Base-by-base conservation (phyloP, 257 asterid genomes). In the Scutellaria galericulata region DNA sequence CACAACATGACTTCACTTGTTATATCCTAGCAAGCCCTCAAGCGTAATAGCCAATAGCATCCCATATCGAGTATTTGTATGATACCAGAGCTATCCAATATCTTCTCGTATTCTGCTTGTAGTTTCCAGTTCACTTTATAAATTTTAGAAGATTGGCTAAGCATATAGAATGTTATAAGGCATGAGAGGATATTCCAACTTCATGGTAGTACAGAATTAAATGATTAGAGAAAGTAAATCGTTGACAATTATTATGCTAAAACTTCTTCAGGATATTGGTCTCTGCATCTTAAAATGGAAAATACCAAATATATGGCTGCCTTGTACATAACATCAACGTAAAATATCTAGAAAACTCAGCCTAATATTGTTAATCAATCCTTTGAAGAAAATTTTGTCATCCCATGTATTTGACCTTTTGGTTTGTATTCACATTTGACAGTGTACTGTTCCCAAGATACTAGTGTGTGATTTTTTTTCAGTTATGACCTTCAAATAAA, bases 401-500 rank as follows among this genome's bases (percentile, higher is more conserved):
- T 42, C 27, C 48, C 46, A 6, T 20, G 48, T 44, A 42, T 44
- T 60, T 40, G 42, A 18, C 45, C 40, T 45, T 64, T 40, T 13
- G 40, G 27, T 18, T 55, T 53, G 37, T 59, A 11, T 63, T 63
- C 71, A 45, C 37, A 68, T 69, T 64, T 77, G 42, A 66, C 67
- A 3, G n/a, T 8, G 7, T 12, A 13, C 39, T 63, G 52, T 57
- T 73, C 12, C 14, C 51, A 1, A 47, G 53, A 65, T 40, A 52
- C 51, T 64, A 15, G 24, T 56, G 44, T 5, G 37, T 31, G 37
- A 54, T 22, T 64, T 45, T 72, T 42, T 39, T 37, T 77, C 40
- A 64, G 59, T 72, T 66, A 66, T 24, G 64, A 18, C 14, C 57
- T 68, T 70, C 59, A 58, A 42, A 63, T 55, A 40, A 61, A 64